These are phyloP conservation scores for Fusarium kyushuense DNA, from an alignment of 2,329 filamentous ascomycete genomes.

Conservation along the genomic window DNA sequence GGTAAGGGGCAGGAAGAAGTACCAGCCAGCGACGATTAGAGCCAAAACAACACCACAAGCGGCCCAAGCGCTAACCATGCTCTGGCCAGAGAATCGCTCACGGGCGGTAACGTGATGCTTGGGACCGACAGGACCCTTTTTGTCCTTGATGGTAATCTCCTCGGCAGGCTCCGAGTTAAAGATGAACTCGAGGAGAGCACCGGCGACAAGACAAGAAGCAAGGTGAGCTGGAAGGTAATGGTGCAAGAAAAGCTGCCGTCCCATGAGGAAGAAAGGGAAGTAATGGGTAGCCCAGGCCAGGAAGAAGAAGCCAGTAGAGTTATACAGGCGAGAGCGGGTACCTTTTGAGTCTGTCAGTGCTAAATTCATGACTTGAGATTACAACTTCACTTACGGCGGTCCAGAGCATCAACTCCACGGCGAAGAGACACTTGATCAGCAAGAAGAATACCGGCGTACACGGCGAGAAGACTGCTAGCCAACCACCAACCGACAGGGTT, in stretches of 20 bases:
- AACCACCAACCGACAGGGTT: slow-evolving; percentile 99
- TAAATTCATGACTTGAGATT: not conserved
- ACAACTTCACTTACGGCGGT: slow-evolving; percentile 78
- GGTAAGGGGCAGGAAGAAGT: slow-evolving; percentile 93
- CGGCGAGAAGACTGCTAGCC: slow-evolving; percentile 88
- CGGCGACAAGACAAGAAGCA: slow-evolving; percentile 89
- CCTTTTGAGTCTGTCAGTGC: slow-evolving; percentile 66
- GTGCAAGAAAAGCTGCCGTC: slow-evolving; percentile 96
- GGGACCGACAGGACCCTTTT: slow-evolving; percentile 58
- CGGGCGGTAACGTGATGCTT: slow-evolving; percentile 79
- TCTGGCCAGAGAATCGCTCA: slow-evolving; percentile 84
- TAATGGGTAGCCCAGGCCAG: slow-evolving; percentile 98
- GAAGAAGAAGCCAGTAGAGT: slow-evolving; percentile 99
- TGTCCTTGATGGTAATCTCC: slow-evolving; percentile 63
- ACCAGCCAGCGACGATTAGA: slow-evolving; percentile 80
- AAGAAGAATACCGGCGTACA: slow-evolving; percentile 90
- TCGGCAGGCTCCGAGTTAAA: slow-evolving; percentile 87
- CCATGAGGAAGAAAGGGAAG: slow-evolving; percentile 98
- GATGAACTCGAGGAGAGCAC: slow-evolving; percentile 92
- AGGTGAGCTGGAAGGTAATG: slow-evolving; percentile 97
- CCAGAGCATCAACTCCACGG: slow-evolving; percentile 91
- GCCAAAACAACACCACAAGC: slow-evolving; percentile 77
- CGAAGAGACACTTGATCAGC: slow-evolving; percentile 95
- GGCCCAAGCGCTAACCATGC: slow-evolving; percentile 81
- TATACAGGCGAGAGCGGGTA: slow-evolving; percentile 93